Base-by-base conservation (phyloP, 1,139 yeast genomes). In the Magnusiomyces suaveolens region DNA sequence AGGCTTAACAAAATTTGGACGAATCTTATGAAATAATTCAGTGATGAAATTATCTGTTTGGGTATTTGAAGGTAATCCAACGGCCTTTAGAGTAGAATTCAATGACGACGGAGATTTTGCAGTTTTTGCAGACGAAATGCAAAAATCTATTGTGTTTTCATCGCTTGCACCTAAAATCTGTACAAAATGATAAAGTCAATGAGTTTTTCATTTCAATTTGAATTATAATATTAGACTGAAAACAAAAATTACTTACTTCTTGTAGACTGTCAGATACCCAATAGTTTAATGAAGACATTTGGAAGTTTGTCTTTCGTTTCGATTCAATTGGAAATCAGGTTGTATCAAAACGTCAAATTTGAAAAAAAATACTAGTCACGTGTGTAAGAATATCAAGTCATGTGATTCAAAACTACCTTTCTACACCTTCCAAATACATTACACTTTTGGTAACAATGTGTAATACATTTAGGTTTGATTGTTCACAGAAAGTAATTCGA, bases 141-240 rank as follows among this genome's bases (percentile, higher is more conserved):
- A 66, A 48, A 60, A 65, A 33, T 64, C 69, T 29, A 65, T 66
- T 3, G 66, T 58, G 14, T 62, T 58, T 48, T 66, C 70, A 56
- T 66, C 69, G 25, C 62, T 58, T 1, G 66, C 66, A 1, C 69
- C 69, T 44, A 63, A 53, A 32, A 64, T 52, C 54, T 54, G n/a
- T 23, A 29, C 2, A 2, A 25, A 43, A 8, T 18, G 23, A n/a
- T 3, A 41, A 12, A 8, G 6, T 29, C 12, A 29, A 29, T 12
- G 12, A 8, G 12, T 29, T 29, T 29, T 29, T 6, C 36, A 29
- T n/a, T n/a, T n/a, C n/a, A n/a, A n/a, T n/a, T n/a, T n/a, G n/a
- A n/a, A n/a, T n/a, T 29, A 29, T 12, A 29, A 29, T 29, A 12
- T 29, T 29, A 29, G 33, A 29, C 6, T 29, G 12, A 29, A 29